A percentile compares a stretch with the other conserved stretches of the same genome.
phyloP scores from a whole-genome alignment of 495 filamentous ascomycete genomes.

The Hypoxylon fragiforme region DNA sequence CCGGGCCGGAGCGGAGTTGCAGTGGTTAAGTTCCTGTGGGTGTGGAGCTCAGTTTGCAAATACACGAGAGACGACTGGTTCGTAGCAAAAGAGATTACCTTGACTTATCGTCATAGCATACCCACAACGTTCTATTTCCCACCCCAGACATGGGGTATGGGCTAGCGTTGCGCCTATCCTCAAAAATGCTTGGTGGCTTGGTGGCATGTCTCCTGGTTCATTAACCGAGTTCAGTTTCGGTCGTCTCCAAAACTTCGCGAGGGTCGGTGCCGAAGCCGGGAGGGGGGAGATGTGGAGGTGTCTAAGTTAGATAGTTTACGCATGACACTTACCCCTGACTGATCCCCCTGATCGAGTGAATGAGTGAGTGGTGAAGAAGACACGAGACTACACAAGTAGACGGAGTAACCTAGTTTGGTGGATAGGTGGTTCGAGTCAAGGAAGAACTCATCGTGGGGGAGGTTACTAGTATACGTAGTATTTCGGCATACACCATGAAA shows the following conservation, averaged over 20 bases:
- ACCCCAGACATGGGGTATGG: no score
- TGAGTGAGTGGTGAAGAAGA: no score
- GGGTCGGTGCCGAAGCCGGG: conserved; percentile 11
- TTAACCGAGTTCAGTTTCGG: neutral
- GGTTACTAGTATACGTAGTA: no score
- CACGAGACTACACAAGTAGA: no score
- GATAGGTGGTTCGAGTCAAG: no score
- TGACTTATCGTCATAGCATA: neutral
- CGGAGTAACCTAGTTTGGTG: no score
- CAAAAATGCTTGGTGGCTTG: conserved; percentile 11
- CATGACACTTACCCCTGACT: no score
- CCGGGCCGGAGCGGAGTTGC: conserved; percentile 18
- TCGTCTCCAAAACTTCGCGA: conserved; percentile 10
- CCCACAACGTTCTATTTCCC: conserved; percentile 2
- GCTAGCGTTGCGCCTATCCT: no score
- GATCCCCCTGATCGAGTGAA: neutral
- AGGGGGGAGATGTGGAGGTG: conserved; percentile 24
- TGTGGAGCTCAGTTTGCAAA: conserved; percentile 3
- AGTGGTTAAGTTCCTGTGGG: conserved; percentile 1
- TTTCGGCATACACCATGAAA: no score
- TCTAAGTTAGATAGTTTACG: neutral
- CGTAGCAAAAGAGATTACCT: conserved; percentile 7
- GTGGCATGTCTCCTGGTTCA: neutral
- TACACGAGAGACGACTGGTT: conserved; percentile 29
- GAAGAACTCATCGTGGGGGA: no score